Conservation (phyloP, 176 grass and related monocot genomes). For the Stipa capillata region DNA sequence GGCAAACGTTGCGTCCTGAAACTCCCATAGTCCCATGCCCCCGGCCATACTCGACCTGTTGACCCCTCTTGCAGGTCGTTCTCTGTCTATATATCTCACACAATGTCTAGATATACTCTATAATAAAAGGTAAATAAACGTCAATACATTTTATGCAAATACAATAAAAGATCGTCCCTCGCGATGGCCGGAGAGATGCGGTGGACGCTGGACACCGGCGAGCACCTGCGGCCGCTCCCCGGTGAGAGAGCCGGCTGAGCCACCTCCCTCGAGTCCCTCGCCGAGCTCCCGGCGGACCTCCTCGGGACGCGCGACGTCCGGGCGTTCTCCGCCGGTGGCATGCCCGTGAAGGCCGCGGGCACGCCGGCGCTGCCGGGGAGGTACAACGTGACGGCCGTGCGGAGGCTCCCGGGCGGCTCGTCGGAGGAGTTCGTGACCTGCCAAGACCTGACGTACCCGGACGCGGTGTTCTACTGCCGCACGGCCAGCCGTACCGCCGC, state of each 20-base stretch:
- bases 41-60: neutral
- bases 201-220: neutral
- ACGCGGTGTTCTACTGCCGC: conserved; percentile 33
- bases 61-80: neutral
- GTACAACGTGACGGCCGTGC: conserved; percentile 8
- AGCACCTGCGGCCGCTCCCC: neutral
- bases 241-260: neutral
- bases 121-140: too few relatives aligned
- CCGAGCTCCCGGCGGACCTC: neutral
- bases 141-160: too few relatives aligned
- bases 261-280: conserved; percentile 34
- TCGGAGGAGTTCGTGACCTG: neutral
- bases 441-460: conserved; percentile 11
- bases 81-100: neutral
- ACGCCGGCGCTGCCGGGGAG: neutral
- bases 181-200: neutral
- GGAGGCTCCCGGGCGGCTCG: neutral
- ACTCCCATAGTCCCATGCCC: neutral
- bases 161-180: too few relatives aligned
- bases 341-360: neutral
- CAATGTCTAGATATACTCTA: too few relatives aligned
- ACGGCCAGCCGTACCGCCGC: neutral
- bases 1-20: neutral
- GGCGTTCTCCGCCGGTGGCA: neutral
- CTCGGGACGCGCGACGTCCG: neutral